Evolutionary conservation across 2,329 filamentous ascomycete species (phyloP).

Genomic region (Sporothrix euskadiensis): DNA sequence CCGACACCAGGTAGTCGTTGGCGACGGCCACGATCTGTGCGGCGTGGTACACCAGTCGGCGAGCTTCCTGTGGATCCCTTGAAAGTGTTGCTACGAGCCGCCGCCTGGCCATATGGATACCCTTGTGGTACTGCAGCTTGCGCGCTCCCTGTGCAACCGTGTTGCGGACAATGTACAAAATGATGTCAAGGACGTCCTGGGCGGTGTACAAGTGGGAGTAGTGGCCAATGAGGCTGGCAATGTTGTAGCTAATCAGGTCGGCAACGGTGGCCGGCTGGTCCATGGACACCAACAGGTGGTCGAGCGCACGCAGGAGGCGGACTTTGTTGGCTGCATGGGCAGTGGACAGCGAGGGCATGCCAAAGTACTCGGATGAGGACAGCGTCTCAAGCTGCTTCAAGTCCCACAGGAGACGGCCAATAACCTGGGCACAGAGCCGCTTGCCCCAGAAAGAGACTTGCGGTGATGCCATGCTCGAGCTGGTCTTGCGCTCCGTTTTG

Average conservation of each 20-base stretch:
- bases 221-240: constrained; percentile 37
- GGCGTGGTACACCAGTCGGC: constrained; percentile 38
- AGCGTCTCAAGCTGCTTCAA: constrained; percentile 38
- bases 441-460: constrained; percentile 36
- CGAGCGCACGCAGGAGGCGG: constrained; percentile 33
- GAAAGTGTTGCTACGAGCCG: constrained; percentile 34
- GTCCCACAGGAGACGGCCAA: constrained; percentile 40
- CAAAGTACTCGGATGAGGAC: constrained; percentile 36
- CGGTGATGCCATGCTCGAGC: neutral
- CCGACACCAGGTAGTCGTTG: constrained; percentile 38
- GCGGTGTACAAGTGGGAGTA: constrained; percentile 38
- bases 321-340: constrained; percentile 36
- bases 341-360: constrained; percentile 35
- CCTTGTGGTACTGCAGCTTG: constrained; percentile 27
- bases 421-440: constrained; percentile 37
- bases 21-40: constrained; percentile 39
- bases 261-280: constrained; percentile 34
- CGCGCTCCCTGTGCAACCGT: constrained; percentile 32
- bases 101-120: constrained; percentile 34
- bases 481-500: neutral
- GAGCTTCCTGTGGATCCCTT: constrained; percentile 32
- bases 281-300: constrained; percentile 33
- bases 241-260: constrained; percentile 39
- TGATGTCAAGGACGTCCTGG: constrained; percentile 37
- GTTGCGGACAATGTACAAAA: constrained; percentile 39